These are phyloP conservation scores for Canavalia gladiata DNA, from an alignment of 306 rosid genomes.

Conservation along the genomic window DNA sequence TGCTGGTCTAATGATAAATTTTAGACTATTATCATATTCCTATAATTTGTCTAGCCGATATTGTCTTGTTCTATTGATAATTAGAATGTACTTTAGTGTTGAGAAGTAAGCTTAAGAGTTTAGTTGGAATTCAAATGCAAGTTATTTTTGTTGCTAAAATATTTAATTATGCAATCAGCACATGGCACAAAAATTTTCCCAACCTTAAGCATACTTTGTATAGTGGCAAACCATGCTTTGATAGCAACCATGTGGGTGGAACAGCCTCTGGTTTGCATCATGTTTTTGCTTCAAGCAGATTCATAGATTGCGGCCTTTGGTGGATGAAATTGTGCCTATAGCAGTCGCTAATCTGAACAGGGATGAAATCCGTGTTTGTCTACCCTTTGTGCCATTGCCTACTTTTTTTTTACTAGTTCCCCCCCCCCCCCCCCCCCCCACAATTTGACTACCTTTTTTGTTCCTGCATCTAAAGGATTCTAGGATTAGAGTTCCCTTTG, in stretches of 20 bases:
- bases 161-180: neutral
- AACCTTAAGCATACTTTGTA: neutral
- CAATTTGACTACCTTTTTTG: neutral
- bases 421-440: no score
- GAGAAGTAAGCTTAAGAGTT: neutral
- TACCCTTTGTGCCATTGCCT: neutral
- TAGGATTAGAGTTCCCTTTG: neutral
- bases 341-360: neutral
- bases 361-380: neutral
- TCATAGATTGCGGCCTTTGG: no score
- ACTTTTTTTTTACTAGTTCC: neutral
- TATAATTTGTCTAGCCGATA: constrained; percentile 25
- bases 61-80: constrained; percentile 26
- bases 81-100: constrained; percentile 1
- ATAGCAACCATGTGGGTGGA: neutral
- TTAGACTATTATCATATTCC: neutral
- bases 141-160: neutral
- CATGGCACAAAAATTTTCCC: neutral
- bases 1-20: constrained; percentile 35
- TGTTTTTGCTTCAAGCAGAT: neutral
- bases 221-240: neutral
- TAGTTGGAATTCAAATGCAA: neutral
- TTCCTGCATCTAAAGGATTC: constrained; percentile 4
- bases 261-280: neutral
- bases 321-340: no score